Conservation (phyloP, 202 grass and related monocot species). For the Dendrocalamus latiflorus region DNA sequence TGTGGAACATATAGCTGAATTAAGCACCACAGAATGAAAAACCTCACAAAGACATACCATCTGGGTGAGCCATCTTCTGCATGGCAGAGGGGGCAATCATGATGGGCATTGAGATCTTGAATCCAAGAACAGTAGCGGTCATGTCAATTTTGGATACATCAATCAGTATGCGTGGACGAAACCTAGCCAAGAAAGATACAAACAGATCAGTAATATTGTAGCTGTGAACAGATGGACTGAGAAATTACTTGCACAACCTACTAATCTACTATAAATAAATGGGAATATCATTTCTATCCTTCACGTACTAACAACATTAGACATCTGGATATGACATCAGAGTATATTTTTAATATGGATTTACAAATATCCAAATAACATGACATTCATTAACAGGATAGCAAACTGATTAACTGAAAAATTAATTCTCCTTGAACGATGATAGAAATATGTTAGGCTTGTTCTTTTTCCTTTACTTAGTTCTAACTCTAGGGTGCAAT, state of each 20-base stretch:
- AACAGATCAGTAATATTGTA: constrained; percentile 8
- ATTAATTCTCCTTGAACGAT: background rate
- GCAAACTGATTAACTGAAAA: background rate
- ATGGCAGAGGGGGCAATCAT: constrained; percentile 89
- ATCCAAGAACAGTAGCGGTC: constrained; percentile 73
- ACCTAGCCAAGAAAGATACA: constrained; percentile 43
- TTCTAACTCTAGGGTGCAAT: background rate
- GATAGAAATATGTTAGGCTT: background rate
- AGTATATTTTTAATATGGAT: background rate
- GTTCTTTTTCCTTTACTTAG: too few species aligned
- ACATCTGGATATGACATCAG: background rate
- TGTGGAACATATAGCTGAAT: background rate
- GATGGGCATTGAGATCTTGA: constrained; percentile 99
- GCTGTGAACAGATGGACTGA: too few species aligned
- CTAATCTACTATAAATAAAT: too few species aligned
- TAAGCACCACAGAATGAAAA: too few species aligned
- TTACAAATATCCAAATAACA: background rate
- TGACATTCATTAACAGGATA: background rate
- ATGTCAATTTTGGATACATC: constrained; percentile 97
- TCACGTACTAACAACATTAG: background rate
- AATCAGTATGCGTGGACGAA: constrained; percentile 92
- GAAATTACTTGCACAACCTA: too few species aligned
- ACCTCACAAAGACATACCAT: too few species aligned
- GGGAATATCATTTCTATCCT: too few species aligned
- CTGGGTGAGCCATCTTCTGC: constrained; percentile 98